phyloP scores from a whole-genome alignment of 75 land plant species.

The Selaginella moellendorffii region DNA sequence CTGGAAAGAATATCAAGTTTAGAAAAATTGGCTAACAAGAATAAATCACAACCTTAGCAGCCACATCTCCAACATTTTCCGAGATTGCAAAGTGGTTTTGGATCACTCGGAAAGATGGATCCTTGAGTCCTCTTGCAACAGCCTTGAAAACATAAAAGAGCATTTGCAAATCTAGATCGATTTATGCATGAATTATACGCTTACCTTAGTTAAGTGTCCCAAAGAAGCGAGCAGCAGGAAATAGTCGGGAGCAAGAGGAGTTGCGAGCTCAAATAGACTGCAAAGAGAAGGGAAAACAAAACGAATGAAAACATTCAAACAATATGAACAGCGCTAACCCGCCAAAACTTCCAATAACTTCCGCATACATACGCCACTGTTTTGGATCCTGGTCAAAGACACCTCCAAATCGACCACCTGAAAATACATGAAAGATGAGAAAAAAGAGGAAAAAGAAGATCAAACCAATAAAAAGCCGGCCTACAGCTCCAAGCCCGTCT shows the following conservation, averaged over 20 bases:
- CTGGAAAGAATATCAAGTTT: too few relatives aligned
- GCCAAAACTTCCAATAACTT: constrained; percentile 1
- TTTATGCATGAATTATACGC: too few relatives aligned
- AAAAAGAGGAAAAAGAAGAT: constrained; percentile 35
- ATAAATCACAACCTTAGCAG: constrained; percentile 56
- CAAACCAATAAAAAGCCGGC: constrained; percentile 82
- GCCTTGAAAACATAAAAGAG: constrained; percentile 47
- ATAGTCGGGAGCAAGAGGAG: constrained; percentile 61
- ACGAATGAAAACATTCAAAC: not conserved
- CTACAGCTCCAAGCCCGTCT: constrained; percentile 96
- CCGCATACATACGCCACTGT: constrained; percentile 1
- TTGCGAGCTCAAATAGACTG: constrained; percentile 91
- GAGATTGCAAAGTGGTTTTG: constrained; percentile 94
- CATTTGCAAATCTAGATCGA: too few relatives aligned
- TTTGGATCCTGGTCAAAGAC: constrained; percentile 7
- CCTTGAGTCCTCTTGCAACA: constrained; percentile 84
- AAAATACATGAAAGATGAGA: not conserved
- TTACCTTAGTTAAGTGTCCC: constrained; percentile 92
- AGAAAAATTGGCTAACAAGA: not conserved
- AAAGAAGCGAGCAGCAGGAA: constrained; percentile 87
- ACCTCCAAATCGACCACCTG: constrained; percentile 9
- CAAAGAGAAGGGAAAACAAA: too few relatives aligned
- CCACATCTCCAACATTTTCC: constrained; percentile 88
- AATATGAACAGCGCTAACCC: constrained; percentile 1
- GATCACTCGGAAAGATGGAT: constrained; percentile 93